Percentiles rank a stretch among this genome's conserved stretches.
These are phyloP conservation scores for Talaromyces liani DNA, from an alignment of 495 filamentous ascomycete species.

Conservation along the genomic window DNA sequence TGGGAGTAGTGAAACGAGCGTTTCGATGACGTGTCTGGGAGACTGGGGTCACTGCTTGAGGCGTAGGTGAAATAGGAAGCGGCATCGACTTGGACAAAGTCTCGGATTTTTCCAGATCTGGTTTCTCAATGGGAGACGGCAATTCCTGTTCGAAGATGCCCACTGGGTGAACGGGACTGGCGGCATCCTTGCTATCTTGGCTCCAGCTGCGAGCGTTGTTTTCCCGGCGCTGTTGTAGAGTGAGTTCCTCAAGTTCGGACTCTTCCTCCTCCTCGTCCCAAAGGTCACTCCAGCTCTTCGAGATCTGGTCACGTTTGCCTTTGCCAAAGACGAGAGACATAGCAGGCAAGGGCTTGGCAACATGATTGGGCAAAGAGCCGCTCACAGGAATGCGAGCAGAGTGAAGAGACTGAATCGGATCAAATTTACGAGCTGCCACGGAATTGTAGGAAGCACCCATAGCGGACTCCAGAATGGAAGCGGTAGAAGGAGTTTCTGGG, in stretches of 20 bases:
- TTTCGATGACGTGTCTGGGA: neutral
- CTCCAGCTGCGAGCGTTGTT: conserved; percentile 77
- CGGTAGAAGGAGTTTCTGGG: conserved; percentile 67
- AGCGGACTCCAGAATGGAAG: conserved; percentile 69
- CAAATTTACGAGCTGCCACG: conserved; percentile 38
- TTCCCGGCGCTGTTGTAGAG: conserved; percentile 55
- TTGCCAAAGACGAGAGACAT: conserved; percentile 74
- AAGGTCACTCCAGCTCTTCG: conserved; percentile 96
- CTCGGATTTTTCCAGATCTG: neutral
- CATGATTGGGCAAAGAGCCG: conserved; percentile 69
- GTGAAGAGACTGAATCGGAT: conserved; percentile 23
- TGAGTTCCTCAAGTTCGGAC: conserved; percentile 49
- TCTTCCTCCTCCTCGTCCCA: conserved; percentile 77
- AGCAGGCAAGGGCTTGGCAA: conserved; percentile 54
- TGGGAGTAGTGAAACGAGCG: conserved; percentile 43
- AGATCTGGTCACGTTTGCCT: conserved; percentile 60
- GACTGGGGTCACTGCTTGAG: neutral
- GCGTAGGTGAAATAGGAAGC: neutral
- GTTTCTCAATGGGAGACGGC: conserved; percentile 24
- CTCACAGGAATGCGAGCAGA: conserved; percentile 55
- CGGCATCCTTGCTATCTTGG: conserved; percentile 55
- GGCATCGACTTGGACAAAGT: conserved; percentile 1
- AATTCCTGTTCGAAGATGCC: conserved; percentile 38
- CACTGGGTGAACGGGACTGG: conserved; percentile 18
- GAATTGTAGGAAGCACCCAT: conserved; percentile 65